Base-by-base conservation (phyloP, 192 early-diverging fungal genomes). In the Backusella macrospora region DNA sequence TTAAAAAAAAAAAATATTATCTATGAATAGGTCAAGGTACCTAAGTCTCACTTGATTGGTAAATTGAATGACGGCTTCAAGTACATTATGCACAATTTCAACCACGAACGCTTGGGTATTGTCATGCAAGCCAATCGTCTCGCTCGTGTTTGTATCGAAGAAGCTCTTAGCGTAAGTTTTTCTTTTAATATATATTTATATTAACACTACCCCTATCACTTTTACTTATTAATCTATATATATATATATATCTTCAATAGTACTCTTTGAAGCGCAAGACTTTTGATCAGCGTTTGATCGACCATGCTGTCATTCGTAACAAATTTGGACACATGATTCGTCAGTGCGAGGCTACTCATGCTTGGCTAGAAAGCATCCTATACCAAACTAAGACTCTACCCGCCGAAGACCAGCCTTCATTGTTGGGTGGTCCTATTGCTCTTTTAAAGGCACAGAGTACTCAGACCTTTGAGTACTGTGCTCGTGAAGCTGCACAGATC, bases 41-140 rank as follows among this genome's bases (percentile, higher is more conserved):
- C 90, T 42, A 89, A 90, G 37, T 80, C 84, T 66, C 89, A 92
- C 71, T 66, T 92, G 26, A 84, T 94, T 64, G 93, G 93, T 29
- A 75, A 85, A 21, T 80, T 87, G 47, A 90, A 91, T 37, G 79
- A 93, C 73, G 96, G 96, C 8, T 98, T 97, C 88, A 94, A 94
- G 82, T 93, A 96, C 79, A 92, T 94, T 47, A 98, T 98, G 96
- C 90, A 93, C 46, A 94, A 94, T 13, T 98, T 97, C 78, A 94
- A 98, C 74, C 92, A 90, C 72, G 95, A 94, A 26, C 88, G 96
- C 23, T 92, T 94, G 29, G 78, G 94, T 48, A 92, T 98, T 47
- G 92, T 93, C 13, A 87, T 93, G 48, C 93, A 87, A 39, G 96
- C 95, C 26, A 91, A 93, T 8, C 93, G 96, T 62, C 84, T 97